phyloP scores from a whole-genome alignment of 805 yeast genomes.

The Barnettozyma salicaria region DNA sequence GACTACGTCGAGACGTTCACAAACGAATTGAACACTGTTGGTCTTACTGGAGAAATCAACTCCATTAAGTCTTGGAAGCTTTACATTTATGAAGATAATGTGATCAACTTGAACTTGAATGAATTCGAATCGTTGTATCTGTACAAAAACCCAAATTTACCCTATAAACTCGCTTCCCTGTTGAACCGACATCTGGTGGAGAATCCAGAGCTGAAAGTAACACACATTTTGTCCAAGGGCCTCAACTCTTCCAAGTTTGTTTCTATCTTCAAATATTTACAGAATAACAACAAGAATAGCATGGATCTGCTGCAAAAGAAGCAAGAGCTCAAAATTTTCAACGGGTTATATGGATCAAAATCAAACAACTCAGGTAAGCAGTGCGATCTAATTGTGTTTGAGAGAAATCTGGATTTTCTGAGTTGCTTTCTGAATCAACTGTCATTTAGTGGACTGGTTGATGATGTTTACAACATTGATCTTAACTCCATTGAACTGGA shows the following conservation, averaged over 20 bases:
- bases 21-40: constrained; percentile 26
- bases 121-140: constrained; percentile 34
- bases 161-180: constrained; percentile 29
- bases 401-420: constrained; percentile 67
- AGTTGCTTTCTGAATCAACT: constrained; percentile 71
- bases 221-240: constrained; percentile 54
- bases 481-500: constrained; percentile 31
- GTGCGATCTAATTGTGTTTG: constrained; percentile 71
- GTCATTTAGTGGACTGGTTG: constrained; percentile 76
- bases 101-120: constrained; percentile 11
- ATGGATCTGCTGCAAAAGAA: constrained; percentile 34
- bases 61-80: constrained; percentile 17
- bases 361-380: constrained; percentile 41
- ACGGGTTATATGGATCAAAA: constrained; percentile 28
- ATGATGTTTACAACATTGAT: constrained; percentile 56
- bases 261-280: constrained; percentile 32
- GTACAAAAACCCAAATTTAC: constrained; percentile 28
- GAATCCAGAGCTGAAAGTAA: constrained; percentile 40
- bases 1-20: constrained; percentile 32
- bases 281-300: constrained; percentile 25
- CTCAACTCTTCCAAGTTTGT: constrained; percentile 44
- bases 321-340: constrained; percentile 17
- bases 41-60: constrained; percentile 18
- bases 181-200: constrained; percentile 41
- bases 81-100: constrained; percentile 6